Percentiles rank a stretch among this genome's conserved stretches.
These are phyloP conservation scores for Cutaneotrichosporon cavernicola DNA, from an alignment of 1,284 basidiomycete species.

Conservation along the genomic window DNA sequence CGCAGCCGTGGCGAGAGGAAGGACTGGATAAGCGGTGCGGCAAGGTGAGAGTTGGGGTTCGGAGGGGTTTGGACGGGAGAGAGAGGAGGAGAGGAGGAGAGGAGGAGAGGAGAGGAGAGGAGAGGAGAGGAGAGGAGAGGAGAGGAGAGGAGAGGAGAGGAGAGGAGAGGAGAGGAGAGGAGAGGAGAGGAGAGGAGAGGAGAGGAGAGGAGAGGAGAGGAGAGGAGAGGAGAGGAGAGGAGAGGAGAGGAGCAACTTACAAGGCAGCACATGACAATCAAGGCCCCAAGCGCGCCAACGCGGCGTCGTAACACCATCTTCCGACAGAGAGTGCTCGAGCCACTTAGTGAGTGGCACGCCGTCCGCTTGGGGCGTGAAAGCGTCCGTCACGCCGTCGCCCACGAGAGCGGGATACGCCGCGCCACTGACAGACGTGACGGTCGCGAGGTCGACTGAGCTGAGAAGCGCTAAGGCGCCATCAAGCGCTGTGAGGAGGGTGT, in stretches of 20 bases:
- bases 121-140: too few relatives aligned
- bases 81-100: neutral
- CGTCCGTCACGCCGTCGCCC: neutral
- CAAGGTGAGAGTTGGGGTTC: neutral
- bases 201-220: too few relatives aligned
- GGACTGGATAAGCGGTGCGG: constrained; percentile 8
- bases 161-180: too few relatives aligned
- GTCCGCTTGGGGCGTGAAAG: neutral
- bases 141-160: too few relatives aligned
- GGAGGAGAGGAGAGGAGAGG: too few relatives aligned
- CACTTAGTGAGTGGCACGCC: neutral
- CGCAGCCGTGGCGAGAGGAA: constrained; percentile 6
- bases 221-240: too few relatives aligned
- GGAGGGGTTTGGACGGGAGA: neutral
- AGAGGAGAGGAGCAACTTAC: neutral
- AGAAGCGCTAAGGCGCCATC: constrained; percentile 10
- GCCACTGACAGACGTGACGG: constrained; percentile 1
- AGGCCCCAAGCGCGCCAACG: constrained; percentile 6
- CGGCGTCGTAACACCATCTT: neutral
- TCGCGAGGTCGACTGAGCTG: neutral
- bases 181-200: too few relatives aligned
- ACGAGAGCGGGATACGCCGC: constrained; percentile 3
- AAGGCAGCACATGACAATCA: constrained; percentile 8
- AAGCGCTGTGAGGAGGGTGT: neutral
- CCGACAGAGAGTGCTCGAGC: neutral